These are phyloP conservation scores for Lentinula aciculospora DNA, from an alignment of 768 basidiomycete genomes.

Conservation along the genomic window DNA sequence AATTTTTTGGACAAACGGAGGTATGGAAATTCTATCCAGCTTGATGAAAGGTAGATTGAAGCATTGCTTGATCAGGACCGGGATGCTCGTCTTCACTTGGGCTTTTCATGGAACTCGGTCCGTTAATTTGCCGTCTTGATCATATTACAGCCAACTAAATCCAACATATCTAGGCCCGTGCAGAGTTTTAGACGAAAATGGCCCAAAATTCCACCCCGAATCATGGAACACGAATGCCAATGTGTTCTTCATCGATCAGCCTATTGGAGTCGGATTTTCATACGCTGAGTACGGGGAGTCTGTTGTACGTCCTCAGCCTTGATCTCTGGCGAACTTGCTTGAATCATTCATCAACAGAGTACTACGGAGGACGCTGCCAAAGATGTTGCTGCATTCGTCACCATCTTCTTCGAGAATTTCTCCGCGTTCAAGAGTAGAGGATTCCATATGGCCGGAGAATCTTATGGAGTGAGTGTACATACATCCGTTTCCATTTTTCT, in stretches of 20 bases:
- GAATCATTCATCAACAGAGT: slow-evolving; percentile 21
- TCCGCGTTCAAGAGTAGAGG: slow-evolving; percentile 40
- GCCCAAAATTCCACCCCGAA: slow-evolving; percentile 34
- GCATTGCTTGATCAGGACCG: neutral
- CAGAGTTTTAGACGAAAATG: slow-evolving; percentile 35
- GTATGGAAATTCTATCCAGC: neutral
- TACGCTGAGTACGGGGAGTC: slow-evolving; percentile 40
- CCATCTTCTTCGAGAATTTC: slow-evolving; percentile 54
- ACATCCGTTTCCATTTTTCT: neutral
- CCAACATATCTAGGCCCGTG: slow-evolving; percentile 44
- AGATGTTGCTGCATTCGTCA: slow-evolving; percentile 48
- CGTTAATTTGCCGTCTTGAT: slow-evolving; percentile 29
- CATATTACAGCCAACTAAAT: slow-evolving; percentile 22
- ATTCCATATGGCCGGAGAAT: slow-evolving; percentile 62
- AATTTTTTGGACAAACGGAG: slow-evolving; percentile 23
- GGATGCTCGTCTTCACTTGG: slow-evolving; percentile 27
- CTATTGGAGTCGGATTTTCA: slow-evolving; percentile 34
- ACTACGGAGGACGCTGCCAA: slow-evolving; percentile 47
- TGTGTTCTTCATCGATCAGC: slow-evolving; percentile 35
- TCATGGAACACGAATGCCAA: slow-evolving; percentile 46
- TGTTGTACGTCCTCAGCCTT: slow-evolving; percentile 21
- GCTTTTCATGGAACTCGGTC: slow-evolving; percentile 48
- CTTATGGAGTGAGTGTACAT: slow-evolving; percentile 39
- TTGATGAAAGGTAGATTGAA: neutral
- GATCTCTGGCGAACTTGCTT: neutral